Base-by-base conservation (phyloP, 2,329 filamentous ascomycete genomes). In the Aschersonia sp. region DNA sequence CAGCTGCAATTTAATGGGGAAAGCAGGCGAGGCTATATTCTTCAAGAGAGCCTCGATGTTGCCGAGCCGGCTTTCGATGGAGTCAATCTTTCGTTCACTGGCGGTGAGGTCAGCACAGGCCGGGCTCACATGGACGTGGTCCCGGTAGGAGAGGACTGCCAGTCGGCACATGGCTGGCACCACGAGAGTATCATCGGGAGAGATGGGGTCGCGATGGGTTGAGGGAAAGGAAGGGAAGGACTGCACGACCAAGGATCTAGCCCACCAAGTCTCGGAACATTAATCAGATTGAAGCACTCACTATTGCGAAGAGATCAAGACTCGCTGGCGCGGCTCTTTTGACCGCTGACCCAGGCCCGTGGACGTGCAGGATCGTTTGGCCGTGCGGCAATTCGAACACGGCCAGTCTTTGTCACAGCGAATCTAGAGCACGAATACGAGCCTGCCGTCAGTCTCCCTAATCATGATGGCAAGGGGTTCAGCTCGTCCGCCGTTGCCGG, bases 231-330 rank as follows among this genome's bases (percentile, higher is more conserved):
- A 22, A 22, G 22, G 22, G 22, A 2, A 22, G 2, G 22, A 22
- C 22, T 22, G 22, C 22, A 22, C 22, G 22, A 22, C 22, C 22
- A 22, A 22, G 22, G 2, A 22, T 22, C 22, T 22, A 22, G 22
- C 22, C 22, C 22, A 22, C 22, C 22, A 2, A 22, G 22, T 22
- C 22, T 22, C 22, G 22, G 22, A 4, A 37, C 8, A 29, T 42
- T 14, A n/a, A 29, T 14, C 9, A 8, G 45, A 39, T 45, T 29
- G 12, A 42, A 30, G 14, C 37, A 65, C 72, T 54, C 61, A 78
- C 74, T 79, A 79, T 68, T 78, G 74, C 42, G 73, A 74, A 2
- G 75, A 77, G 49, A 79, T 78, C 51, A 79, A 63, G 40, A 79
- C 74, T 46, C 75, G 65, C 54, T 77, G 74, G 41, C 74, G 66